These are phyloP conservation scores for Exophiala sideris DNA, from an alignment of 2,329 filamentous ascomycete species.

Conservation along the genomic window DNA sequence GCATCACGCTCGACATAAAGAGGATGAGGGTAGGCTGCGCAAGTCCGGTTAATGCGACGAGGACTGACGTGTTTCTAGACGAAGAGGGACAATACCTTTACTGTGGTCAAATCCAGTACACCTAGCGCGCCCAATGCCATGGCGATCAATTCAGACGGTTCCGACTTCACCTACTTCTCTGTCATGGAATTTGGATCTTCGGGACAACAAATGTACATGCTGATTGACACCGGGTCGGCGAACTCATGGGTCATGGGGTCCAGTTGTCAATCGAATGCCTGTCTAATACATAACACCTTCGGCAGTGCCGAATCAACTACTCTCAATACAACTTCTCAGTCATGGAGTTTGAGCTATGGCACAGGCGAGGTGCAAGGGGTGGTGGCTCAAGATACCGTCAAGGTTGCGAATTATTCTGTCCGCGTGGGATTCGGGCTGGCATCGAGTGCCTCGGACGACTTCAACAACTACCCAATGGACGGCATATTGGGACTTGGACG, in stretches of 20 bases:
- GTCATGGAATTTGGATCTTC: slow-evolving; percentile 49
- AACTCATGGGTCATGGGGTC: slow-evolving; percentile 82
- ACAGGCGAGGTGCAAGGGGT: slow-evolving; percentile 69
- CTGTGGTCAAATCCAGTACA: slow-evolving; percentile 39
- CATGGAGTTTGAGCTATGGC: slow-evolving; percentile 71
- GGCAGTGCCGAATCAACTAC: slow-evolving; percentile 64
- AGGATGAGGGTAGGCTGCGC: slow-evolving; percentile 30
- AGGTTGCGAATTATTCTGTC: slow-evolving; percentile 63
- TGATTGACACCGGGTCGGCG: slow-evolving; percentile 54
- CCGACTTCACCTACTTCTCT: slow-evolving; percentile 55
- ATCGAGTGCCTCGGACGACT: slow-evolving; percentile 67
- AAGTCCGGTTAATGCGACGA: background rate
- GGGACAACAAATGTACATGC: slow-evolving; percentile 50
- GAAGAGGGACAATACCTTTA: slow-evolving; percentile 49
- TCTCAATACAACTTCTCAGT: slow-evolving; percentile 51
- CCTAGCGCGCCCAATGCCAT: slow-evolving; percentile 46
- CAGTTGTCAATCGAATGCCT: slow-evolving; percentile 64
- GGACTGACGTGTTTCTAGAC: slow-evolving; percentile 22
- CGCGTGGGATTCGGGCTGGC: slow-evolving; percentile 70
- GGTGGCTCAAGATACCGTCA: slow-evolving; percentile 63
- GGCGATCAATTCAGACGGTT: slow-evolving; percentile 53
- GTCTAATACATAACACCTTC: slow-evolving; percentile 67
- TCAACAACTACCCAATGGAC: slow-evolving; percentile 76
- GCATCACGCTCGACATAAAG: slow-evolving; percentile 37
- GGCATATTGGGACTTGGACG: slow-evolving; percentile 79